These are phyloP conservation scores for Phaeoacremonium minimum DNA, from an alignment of 2,329 filamentous ascomycete species.

Conservation along the genomic window DNA sequence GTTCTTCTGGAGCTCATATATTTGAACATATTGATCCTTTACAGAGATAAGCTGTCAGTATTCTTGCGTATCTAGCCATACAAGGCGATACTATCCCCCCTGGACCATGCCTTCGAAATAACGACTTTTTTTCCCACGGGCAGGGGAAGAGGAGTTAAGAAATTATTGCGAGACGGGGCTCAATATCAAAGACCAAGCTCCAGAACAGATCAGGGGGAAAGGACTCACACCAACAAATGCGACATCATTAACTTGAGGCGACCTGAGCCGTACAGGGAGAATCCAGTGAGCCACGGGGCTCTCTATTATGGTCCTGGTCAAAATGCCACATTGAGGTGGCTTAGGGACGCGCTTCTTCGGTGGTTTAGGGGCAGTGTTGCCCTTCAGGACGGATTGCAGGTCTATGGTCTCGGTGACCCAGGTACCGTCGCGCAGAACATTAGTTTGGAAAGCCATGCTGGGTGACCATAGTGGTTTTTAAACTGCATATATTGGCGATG, in stretches of 20 bases:
- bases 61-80: too few relatives aligned
- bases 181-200: slow-evolving; percentile 2
- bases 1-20: slow-evolving; percentile 68
- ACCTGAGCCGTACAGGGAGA: slow-evolving; percentile 73
- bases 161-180: slow-evolving; percentile 1
- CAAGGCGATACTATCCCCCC: too few relatives aligned
- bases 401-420: slow-evolving; percentile 53
- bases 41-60: slow-evolving; percentile 5
- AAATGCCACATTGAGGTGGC: slow-evolving; percentile 60
- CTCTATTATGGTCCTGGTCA: slow-evolving; percentile 73
- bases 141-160: slow-evolving; percentile 4
- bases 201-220: not conserved
- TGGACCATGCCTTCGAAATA: too few relatives aligned
- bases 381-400: slow-evolving; percentile 36
- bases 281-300: slow-evolving; percentile 75
- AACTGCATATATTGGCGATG: too few relatives aligned
- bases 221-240: slow-evolving; percentile 73
- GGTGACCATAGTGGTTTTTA: too few relatives aligned
- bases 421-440: slow-evolving; percentile 46
- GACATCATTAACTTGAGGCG: slow-evolving; percentile 69
- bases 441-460: slow-evolving; percentile 49
- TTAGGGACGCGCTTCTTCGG: slow-evolving; percentile 23
- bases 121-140: too few relatives aligned
- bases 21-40: slow-evolving; percentile 73
- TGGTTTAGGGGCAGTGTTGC: slow-evolving; percentile 24